Evolutionary conservation across 106 monocot species (phyloP), one percentile per base, ranked within the genome.

Genomic region (Dioscorea alata): DNA sequence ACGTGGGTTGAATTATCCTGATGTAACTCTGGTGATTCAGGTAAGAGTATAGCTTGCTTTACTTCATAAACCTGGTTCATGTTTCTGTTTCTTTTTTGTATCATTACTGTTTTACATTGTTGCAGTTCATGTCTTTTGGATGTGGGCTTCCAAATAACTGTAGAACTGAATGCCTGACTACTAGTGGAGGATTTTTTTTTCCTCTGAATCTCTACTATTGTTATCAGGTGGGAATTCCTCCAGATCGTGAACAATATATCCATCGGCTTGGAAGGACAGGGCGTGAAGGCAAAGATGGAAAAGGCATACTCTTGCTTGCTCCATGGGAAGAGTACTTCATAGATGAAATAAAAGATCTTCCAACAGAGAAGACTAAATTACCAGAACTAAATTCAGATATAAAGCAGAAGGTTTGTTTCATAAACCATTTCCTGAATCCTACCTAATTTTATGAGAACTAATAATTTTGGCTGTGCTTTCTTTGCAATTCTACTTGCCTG

Each of bases 1-100:
- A 60, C 92, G 87, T 61, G 92, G 92, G 69, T 67, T 92, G 63
- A 80, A 99, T 74, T 99, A 93, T 81, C 97, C 97, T 74, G 92
- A 87, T 81, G 97, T 99, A 58, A 99, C 92, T 54, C 76, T 99
- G 18, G 97, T 99, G 59, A 72, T 99, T 72, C 97, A 99, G 92
- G 97, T 99, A 78, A 67, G 12, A 16, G 18, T 8, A 18, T 63
- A 14, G 32, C 49, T 60, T 70, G 49, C 15, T 51, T 16, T 23
- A 51, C 28, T 67, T 23, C 16, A 42, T 64, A 8, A 64, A 64
- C 54, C 54, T 54, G 54, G 54, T 19, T 54, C 9, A 54, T 54
- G 14, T 14, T 62, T 8, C 25, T 15, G 8, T 15, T 8, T 61
- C 28, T 28, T 28, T 28, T 28, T 28, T 1, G 28, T 28, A 28